These are phyloP conservation scores for Colletotrichum sp. DNA, from an alignment of 2,329 filamentous ascomycete species.

Conservation along the genomic window DNA sequence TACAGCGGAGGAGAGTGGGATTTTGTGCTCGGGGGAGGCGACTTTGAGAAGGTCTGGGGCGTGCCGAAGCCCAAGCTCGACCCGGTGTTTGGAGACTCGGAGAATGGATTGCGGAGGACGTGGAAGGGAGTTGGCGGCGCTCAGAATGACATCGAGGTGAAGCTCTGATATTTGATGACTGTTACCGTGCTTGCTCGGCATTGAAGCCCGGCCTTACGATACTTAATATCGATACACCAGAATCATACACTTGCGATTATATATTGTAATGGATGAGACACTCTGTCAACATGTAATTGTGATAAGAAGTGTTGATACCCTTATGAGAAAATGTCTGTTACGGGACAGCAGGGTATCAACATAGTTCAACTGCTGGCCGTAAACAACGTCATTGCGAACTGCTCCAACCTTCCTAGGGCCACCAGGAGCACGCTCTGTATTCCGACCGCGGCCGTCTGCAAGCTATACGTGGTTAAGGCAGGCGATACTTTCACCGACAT, in stretches of 20 bases:
- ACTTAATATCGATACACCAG: not conserved
- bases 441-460: too few species aligned
- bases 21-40: slow-evolving; percentile 48
- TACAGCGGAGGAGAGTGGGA: slow-evolving; percentile 57
- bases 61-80: slow-evolving; percentile 49
- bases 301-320: too few species aligned
- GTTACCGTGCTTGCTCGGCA: not conserved
- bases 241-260: not conserved
- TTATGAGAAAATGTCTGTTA: too few species aligned
- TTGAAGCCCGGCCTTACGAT: not conserved
- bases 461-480: too few species aligned
- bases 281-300: not conserved
- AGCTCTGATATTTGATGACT: not conserved
- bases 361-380: too few species aligned
- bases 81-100: slow-evolving; percentile 47
- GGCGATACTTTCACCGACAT: too few species aligned
- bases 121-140: slow-evolving; percentile 39
- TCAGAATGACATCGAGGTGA: not conserved
- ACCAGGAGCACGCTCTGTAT: too few species aligned
- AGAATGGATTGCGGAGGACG: slow-evolving; percentile 32
- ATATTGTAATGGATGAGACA: not conserved
- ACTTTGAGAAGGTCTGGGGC: slow-evolving; percentile 48
- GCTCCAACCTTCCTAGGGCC: too few species aligned
- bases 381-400: too few species aligned
- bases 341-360: too few species aligned